Base-by-base conservation (phyloP, 352 stramenopile genomes). In the Pythium scleroteichum region DNA sequence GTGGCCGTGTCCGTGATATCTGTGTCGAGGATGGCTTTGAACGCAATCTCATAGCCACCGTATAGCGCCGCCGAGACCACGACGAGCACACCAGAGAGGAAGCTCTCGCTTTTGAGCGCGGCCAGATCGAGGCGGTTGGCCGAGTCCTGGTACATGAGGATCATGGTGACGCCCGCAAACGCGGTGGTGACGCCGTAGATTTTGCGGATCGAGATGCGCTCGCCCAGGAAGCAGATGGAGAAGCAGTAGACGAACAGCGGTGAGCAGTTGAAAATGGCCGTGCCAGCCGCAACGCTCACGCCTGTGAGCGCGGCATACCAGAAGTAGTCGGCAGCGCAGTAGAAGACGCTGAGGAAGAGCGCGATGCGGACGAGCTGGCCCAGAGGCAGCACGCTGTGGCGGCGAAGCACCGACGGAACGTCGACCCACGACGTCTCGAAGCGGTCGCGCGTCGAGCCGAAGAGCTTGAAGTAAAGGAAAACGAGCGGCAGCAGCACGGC, bases 161-260 rank as follows among this genome's bases (percentile, higher is more conserved):
- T 62, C 39, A 85, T 59, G 44, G 60, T 76, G 29, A 84, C 77
- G 14, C 77, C 77, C 6, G 57, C 67, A 41, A 86, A 75, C 22
- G 77, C 73, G 38, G 66, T 55, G 26, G 80, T 47, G 2, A 88
- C 78, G 2, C 75, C 73, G 19, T 56, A 63, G 16, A 84, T 46
- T 47, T 88, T 86, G 26, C 62, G 56, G 10, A 68, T 17, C 17
- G 62, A 62, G 24, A 76, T n/a, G 27, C 69, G 56, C 47, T 88
- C 78, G 51, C 70, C 57, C 39, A 88, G 46, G 1, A 84, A 73
- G 59, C 76, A 88, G 40, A 88, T 73, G 8, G 78, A 88, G 54
- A 88, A 88, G 62, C 72, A 84, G 69, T 85, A 88, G 6, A 88
- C 78, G 53, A 88, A 86, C 12, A 88, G 64, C 27, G 78, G 78